These are phyloP conservation scores for Aspergillus quadricinctus DNA, from an alignment of 2,329 filamentous ascomycete genomes.

Conservation along the genomic window DNA sequence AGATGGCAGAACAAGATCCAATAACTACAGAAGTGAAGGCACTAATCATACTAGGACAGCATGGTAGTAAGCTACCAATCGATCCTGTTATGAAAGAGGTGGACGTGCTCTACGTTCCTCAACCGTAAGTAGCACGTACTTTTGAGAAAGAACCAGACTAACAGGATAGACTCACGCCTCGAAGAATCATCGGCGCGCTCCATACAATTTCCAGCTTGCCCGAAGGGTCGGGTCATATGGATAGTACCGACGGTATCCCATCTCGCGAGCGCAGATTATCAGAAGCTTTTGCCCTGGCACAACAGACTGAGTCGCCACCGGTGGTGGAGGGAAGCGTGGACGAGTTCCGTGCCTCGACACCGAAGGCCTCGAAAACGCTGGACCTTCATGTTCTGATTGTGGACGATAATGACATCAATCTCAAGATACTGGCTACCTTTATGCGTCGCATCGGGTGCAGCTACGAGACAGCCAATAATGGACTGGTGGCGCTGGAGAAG, in stretches of 20 bases:
- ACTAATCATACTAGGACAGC: constrained; percentile 19
- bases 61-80: constrained; percentile 4
- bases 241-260: background rate
- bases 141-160: constrained; percentile 1
- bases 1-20: constrained; percentile 4
- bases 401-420: constrained; percentile 42
- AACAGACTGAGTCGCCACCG: constrained; percentile 12
- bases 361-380: background rate
- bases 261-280: constrained; percentile 11
- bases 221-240: background rate
- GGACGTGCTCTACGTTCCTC: constrained; percentile 21
- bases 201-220: constrained; percentile 7
- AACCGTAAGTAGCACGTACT: constrained; percentile 19
- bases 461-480: constrained; percentile 37
- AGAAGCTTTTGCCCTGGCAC: constrained; percentile 12
- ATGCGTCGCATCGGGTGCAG: constrained; percentile 34
- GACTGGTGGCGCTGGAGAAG: constrained; percentile 35
- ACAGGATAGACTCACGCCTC: constrained; percentile 23
- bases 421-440: constrained; percentile 37
- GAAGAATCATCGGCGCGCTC: constrained; percentile 20
- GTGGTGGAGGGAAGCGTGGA: constrained; percentile 11
- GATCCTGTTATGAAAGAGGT: constrained; percentile 8
- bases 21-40: constrained; percentile 13
- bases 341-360: constrained; percentile 5
- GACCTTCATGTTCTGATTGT: constrained; percentile 33